Evolutionary conservation across 176 grass and related monocot genomes (phyloP), one percentile per base, ranked within the genome.

Genomic region (Lolium perenne): DNA sequence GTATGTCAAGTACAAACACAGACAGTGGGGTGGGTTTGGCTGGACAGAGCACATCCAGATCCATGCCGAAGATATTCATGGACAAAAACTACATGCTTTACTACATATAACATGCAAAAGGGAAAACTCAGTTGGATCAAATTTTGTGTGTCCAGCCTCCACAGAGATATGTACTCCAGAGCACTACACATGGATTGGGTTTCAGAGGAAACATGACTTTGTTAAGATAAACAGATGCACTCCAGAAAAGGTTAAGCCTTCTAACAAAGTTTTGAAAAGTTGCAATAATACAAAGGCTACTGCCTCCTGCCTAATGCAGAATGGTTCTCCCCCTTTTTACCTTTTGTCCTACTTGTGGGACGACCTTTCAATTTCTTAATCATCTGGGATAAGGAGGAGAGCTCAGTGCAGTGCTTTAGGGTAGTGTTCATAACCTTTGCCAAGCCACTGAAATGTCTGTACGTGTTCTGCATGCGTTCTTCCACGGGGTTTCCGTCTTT

Each of bases 251-350:
- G 38, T 57, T 68, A 67, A 70, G 50, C 48, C 14, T 26, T 40
- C 67, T 83, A 18, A 53, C 29, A 90, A 80, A 79, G 65, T 10
- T 43, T 7, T 51, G 58, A 56, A 75, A 84, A 69, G 76, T 57
- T 69, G 23, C 83, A 89, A 89, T 89, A 58, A 87, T 87, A 12
- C 68, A 84, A 70, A 86, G 48, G 68, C 61, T 49, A 14, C 40
- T 63, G 25, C 54, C 53, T 61, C 18, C 41, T 72, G 61, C 23
- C 54, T 41, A 77, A 59, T 50, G n/a, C 51, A 45, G 53, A 40
- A 43, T 74, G 6, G 18, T 13, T 80, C 20, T 78, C 23, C 1
- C 46, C 65, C 22, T 59, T 63, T 74, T 48, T 4, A 80, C 63
- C 68, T 29, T 83, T 70, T 49, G 72, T 78, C 50, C 69, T 62